Evolutionary conservation across 495 filamentous ascomycete genomes (phyloP).

Genomic region (Podospora pseudocomata): DNA sequence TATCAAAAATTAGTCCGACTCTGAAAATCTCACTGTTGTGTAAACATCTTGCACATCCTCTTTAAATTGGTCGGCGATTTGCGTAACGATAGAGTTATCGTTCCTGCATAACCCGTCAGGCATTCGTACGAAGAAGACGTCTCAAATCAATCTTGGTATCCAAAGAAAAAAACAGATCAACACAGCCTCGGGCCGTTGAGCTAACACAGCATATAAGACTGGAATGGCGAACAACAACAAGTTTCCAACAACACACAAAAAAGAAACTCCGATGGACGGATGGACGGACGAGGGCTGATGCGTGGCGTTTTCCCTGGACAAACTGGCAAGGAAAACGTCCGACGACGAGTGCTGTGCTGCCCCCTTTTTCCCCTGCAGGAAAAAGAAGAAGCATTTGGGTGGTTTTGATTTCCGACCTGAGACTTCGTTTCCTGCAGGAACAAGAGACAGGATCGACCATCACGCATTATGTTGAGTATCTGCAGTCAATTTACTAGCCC

Average conservation of each 20-base stretch:
- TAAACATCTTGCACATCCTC: conserved; percentile 7
- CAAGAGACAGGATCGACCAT: conserved; percentile 14
- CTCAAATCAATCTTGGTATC: conserved; percentile 3
- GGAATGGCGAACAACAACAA: neutral
- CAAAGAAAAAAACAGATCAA: conserved; percentile 4
- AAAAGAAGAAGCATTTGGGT: neutral
- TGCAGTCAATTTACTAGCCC: neutral
- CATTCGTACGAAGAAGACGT: neutral
- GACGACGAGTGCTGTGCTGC: neutral
- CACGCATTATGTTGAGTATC: neutral
- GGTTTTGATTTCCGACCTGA: neutral
- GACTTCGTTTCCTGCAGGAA: conserved; percentile 23
- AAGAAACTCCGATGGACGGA: neutral
- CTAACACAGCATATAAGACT: conserved; percentile 3
- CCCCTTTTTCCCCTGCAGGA: conserved; percentile 1
- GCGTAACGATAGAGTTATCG: conserved; percentile 26
- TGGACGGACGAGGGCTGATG: neutral
- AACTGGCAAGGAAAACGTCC: neutral
- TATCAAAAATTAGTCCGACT: neutral
- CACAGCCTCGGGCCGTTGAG: conserved; percentile 1
- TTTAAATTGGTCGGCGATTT: conserved; percentile 33
- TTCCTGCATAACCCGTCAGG: conserved; percentile 29
- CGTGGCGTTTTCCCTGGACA: neutral
- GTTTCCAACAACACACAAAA: neutral
- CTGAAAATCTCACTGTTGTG: conserved; percentile 9